A percentile compares a stretch with the other conserved stretches of the same genome.
Conservation (phyloP, 176 grass and related monocot genomes). For the Rhynchospora pubera region DNA sequence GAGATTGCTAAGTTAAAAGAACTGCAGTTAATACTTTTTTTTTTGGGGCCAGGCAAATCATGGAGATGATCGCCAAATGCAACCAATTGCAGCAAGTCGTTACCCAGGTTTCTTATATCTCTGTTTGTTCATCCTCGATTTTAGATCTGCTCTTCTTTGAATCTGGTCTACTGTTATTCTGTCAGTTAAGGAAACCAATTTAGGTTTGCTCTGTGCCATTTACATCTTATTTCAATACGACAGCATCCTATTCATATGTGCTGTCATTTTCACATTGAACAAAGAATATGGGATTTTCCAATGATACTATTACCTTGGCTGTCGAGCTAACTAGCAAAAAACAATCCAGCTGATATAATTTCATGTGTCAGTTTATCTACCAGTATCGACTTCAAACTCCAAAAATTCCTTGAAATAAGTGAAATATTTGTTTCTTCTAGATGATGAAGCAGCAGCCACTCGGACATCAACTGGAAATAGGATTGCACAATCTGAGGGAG, state of each 20-base stretch:
- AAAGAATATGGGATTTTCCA: not conserved
- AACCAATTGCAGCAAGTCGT: constrained; percentile 32
- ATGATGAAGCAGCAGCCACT: constrained; percentile 38
- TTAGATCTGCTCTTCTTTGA: not conserved
- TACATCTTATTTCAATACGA: not conserved
- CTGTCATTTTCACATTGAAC: not conserved
- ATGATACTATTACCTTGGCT: not conserved
- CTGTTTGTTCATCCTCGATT: not conserved
- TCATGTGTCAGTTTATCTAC: not conserved
- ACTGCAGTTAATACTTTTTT: constrained; percentile 11
- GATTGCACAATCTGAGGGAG: constrained; percentile 39
- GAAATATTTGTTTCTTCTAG: constrained; percentile 39
- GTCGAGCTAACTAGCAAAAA: not conserved
- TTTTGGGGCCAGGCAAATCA: constrained; percentile 30
- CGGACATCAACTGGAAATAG: constrained; percentile 35
- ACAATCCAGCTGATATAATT: not conserved
- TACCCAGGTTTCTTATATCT: constrained; percentile 36
- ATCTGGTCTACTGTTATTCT: not conserved
- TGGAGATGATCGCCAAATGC: constrained; percentile 44
- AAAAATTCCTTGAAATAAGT: constrained; percentile 13
- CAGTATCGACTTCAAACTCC: no score
- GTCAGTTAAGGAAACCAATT: not conserved
- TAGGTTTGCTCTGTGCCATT: not conserved
- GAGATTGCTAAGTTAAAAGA: not conserved
- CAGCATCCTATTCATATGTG: not conserved